Conservation (phyloP, 768 basidiomycete genomes). For the Trametes punicea region DNA sequence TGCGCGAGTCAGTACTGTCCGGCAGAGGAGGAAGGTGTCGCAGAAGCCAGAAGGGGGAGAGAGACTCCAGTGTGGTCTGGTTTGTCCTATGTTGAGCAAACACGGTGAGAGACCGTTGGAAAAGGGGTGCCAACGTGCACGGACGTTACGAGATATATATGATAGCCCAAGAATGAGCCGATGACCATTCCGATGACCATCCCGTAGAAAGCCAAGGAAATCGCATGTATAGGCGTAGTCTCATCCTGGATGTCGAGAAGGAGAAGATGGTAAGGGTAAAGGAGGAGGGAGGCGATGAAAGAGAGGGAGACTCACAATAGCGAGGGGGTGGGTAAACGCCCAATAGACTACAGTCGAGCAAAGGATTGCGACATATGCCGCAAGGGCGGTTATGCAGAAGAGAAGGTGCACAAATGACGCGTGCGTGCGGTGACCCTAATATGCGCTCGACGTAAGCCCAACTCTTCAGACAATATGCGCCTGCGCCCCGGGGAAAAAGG, state of each 20-base stretch:
- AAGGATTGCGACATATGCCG: constrained; percentile 56
- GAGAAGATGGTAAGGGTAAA: background rate
- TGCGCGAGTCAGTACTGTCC: constrained; percentile 34
- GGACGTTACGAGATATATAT: constrained; percentile 72
- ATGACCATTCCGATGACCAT: constrained; percentile 59
- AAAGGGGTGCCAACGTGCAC: constrained; percentile 28
- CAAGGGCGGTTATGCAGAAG: constrained; percentile 55
- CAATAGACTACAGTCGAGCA: constrained; percentile 54
- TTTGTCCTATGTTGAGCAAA: constrained; percentile 53
- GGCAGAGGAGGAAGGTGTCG: constrained; percentile 67
- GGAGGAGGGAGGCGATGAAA: background rate
- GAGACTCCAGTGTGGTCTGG: constrained; percentile 79
- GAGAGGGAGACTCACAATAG: constrained; percentile 47
- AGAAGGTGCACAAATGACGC: constrained; percentile 82
- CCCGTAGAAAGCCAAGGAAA: constrained; percentile 60
- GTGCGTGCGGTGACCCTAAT: constrained; percentile 79
- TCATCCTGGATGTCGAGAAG: constrained; percentile 45
- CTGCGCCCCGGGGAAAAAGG: background rate
- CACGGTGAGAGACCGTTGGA: background rate
- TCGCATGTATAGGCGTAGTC: constrained; percentile 65
- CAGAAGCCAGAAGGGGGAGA: constrained; percentile 72
- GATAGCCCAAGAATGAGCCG: constrained; percentile 74
- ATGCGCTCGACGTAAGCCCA: background rate
- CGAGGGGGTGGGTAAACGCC: constrained; percentile 60
- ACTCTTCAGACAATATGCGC: background rate